Evolutionary conservation across 257 asterid genomes (phyloP).

Genomic region (Rubia yunnanensis): DNA sequence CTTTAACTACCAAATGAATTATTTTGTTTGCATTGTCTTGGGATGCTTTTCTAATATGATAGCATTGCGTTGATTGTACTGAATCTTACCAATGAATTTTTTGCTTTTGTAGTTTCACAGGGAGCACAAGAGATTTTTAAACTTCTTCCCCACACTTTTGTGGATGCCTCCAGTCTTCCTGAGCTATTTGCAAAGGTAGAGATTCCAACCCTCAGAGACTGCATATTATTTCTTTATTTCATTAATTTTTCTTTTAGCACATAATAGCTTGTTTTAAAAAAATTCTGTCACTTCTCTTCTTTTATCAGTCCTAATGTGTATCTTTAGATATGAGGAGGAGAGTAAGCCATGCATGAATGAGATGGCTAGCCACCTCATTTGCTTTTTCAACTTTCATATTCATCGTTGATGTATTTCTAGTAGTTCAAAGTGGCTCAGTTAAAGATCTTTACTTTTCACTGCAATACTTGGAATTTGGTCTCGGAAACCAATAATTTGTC

Average conservation of each 20-base stretch:
- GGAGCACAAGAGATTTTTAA: slow-evolving; percentile 92
- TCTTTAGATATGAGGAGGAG: too few species aligned
- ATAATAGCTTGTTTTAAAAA: not conserved
- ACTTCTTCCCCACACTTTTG: slow-evolving; percentile 86
- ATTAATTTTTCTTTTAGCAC: not conserved
- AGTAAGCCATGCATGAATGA: too few species aligned
- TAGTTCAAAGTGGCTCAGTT: too few species aligned
- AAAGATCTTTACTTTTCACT: too few species aligned
- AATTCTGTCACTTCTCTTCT: not conserved
- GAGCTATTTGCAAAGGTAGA: slow-evolving; percentile 55
- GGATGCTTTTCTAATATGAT: not conserved
- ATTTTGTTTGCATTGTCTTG: not conserved
- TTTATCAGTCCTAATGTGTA: too few species aligned
- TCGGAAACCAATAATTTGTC: too few species aligned
- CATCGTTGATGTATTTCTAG: too few species aligned
- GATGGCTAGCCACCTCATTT: too few species aligned
- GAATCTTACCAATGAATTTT: not conserved
- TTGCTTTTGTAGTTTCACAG: slow-evolving; percentile 50
- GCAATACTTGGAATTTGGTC: too few species aligned
- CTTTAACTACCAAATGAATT: not conserved
- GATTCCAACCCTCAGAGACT: not conserved
- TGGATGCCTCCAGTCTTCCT: slow-evolving; percentile 66
- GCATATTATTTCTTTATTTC: not conserved
- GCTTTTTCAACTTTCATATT: too few species aligned
- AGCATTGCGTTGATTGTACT: slow-evolving; percentile 3